Evolutionary conservation across 2,329 filamentous ascomycete genomes (phyloP), one percentile per base, ranked within the genome.

Genomic region (Trichoderma oligosporum): DNA sequence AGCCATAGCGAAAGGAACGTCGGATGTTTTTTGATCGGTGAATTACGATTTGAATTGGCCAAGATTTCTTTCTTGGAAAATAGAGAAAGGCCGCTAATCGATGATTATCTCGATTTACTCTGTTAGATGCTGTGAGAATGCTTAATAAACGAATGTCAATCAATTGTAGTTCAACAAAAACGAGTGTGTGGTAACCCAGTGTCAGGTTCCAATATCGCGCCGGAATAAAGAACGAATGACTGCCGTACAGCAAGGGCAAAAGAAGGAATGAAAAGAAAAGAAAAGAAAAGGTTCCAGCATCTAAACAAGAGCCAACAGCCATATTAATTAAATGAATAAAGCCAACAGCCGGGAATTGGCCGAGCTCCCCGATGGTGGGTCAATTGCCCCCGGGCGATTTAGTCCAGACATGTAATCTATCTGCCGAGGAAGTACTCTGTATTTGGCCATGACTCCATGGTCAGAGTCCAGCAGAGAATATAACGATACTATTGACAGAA

Each of bases 141-240:
- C 11, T 6, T 6, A 42, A 16, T 42, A 27, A 48, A 57, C 54
- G 54, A 33, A 44, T 25, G 35, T 16, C 18, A 20, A 35, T 16
- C 8, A 44, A 35, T 8, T 49, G 44, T 18, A 25, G 38, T 12
- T n/a, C n/a, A 45, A 33, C 45, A 35, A 48, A 25, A 56, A 16
- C 42, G 45, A 56, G 25, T 25, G 44, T 47, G 16, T 49, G 39
- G 16, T 11, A 27, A 20, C 5, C 35, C 35, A 27, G 25, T 27
- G 7, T 20, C 2, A n/a, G 11, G 44, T 27, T 46, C 29, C 51
- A 27, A 29, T 25, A 16, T 44, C 29, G 51, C 51, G 31, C 51
- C 25, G 51, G 25, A 42, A 54, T n/a, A n/a, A n/a, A n/a, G n/a
- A 46, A 55, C 39, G 31, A 55, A 46, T 39, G 31, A 55, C 41